A percentile compares a stretch with the other conserved stretches of the same genome.
Evolutionary conservation across 305 asterid species (phyloP).

Genomic region (Nicotiana rustica): DNA sequence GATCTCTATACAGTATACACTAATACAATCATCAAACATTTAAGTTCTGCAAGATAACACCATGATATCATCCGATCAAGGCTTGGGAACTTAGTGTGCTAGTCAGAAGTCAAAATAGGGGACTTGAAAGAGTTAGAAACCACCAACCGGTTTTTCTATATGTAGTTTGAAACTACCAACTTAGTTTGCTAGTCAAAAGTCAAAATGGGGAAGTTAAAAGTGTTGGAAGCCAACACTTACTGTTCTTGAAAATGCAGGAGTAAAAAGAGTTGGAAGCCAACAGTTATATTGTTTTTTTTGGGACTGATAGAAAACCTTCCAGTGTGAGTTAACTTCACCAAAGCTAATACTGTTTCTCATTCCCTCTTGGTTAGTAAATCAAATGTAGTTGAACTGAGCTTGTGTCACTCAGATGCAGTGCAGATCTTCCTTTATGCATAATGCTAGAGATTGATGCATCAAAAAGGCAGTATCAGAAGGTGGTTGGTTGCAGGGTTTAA

Average conservation of each 20-base stretch:
- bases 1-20: not conserved
- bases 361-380: conserved; percentile 8
- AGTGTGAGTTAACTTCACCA: not conserved
- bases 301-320: not conserved
- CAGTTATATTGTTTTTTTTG: conserved; percentile 14
- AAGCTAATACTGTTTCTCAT: conserved; percentile 14
- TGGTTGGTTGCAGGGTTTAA: not conserved
- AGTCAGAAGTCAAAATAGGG: not conserved
- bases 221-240: not conserved
- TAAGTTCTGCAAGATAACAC: conserved; percentile 18
- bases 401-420: not conserved
- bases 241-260: conserved; percentile 3
- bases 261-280: not conserved
- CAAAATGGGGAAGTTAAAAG: not conserved
- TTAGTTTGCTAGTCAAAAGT: not conserved
- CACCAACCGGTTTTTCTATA: not conserved
- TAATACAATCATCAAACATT: not conserved
- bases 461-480: not conserved
- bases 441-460: conserved; percentile 13
- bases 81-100: not conserved
- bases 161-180: not conserved
- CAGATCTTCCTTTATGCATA: conserved; percentile 7
- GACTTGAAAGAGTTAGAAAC: not conserved
- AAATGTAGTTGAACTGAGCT: not conserved
- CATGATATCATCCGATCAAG: not conserved